These are phyloP conservation scores for Sphaerulina vaccinii DNA, from an alignment of 2,329 filamentous ascomycete genomes.

Conservation along the genomic window DNA sequence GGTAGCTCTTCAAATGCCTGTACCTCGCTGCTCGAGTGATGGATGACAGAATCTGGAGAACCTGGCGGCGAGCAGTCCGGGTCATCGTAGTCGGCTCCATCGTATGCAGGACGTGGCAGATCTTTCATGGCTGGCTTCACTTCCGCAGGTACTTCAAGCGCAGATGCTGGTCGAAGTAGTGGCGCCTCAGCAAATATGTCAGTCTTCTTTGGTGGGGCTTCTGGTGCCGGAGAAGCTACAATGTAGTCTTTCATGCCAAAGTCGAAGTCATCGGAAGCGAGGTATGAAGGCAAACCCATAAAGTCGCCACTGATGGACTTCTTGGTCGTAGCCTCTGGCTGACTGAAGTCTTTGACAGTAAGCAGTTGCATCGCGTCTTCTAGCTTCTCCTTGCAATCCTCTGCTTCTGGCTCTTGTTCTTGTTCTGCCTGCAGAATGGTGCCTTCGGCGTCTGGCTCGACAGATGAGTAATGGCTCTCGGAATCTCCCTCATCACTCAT, in stretches of 20 bases:
- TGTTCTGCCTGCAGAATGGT: conserved; percentile 29
- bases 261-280: conserved; percentile 53
- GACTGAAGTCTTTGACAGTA: conserved; percentile 37
- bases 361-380: conserved; percentile 38
- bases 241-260: conserved; percentile 58
- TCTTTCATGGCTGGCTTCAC: conserved; percentile 25
- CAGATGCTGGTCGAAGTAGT: conserved; percentile 25
- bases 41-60: conserved; percentile 90
- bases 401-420: conserved; percentile 8
- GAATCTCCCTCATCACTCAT: conserved; percentile 51
- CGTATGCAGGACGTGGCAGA: conserved; percentile 24
- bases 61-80: conserved; percentile 41
- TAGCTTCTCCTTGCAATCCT: conserved; percentile 35
- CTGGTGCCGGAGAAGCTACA: conserved; percentile 44
- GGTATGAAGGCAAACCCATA: conserved; percentile 37
- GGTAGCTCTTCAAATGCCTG: conserved; percentile 22
- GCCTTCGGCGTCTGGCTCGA: conserved; percentile 37
- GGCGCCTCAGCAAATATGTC: conserved; percentile 27
- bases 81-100: conserved; percentile 23
- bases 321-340: conserved; percentile 24
- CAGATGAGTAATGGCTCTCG: conserved; percentile 54
- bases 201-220: conserved; percentile 22
- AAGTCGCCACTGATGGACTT: conserved; percentile 28
- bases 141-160: conserved; percentile 11
- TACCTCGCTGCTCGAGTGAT: conserved; percentile 58